Evolutionary conservation across 805 yeast genomes (phyloP).

Genomic region (Kodamaea restingae): DNA sequence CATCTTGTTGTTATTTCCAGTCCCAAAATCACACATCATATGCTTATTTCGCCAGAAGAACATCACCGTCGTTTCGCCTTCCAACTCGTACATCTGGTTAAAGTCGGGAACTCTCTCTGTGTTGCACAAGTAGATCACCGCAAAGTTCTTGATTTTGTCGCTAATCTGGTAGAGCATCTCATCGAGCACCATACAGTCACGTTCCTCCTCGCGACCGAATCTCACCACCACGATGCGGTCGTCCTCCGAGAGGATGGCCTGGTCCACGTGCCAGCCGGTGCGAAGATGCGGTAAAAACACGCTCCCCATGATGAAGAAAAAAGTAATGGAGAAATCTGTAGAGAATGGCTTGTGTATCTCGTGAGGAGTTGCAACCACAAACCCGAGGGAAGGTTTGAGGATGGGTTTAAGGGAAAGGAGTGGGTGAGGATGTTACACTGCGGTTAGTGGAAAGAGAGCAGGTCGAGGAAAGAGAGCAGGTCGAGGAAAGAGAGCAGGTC

Average conservation of each 20-base stretch:
- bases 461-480: background rate
- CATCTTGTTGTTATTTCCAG: constrained; percentile 94
- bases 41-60: constrained; percentile 90
- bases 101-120: constrained; percentile 87
- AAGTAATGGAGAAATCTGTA: background rate
- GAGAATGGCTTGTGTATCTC: too few relatives aligned
- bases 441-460: background rate
- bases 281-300: constrained; percentile 75
- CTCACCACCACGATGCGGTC: constrained; percentile 83
- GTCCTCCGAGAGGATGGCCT: constrained; percentile 88
- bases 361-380: too few relatives aligned
- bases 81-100: constrained; percentile 80
- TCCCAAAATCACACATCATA: constrained; percentile 98
- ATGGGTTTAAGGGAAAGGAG: background rate
- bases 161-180: constrained; percentile 76
- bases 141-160: constrained; percentile 82
- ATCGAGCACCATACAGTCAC: constrained; percentile 87
- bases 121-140: constrained; percentile 83
- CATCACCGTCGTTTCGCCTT: constrained; percentile 70
- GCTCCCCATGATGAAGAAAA: constrained; percentile 55
- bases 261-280: constrained; percentile 97
- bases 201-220: constrained; percentile 76
- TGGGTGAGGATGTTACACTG: background rate
- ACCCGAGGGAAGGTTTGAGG: too few relatives aligned
- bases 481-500: background rate